Evolutionary conservation across 345 rosid genomes (phyloP), one percentile per base, ranked within the genome.

Genomic region (Kandelia obovata): DNA sequence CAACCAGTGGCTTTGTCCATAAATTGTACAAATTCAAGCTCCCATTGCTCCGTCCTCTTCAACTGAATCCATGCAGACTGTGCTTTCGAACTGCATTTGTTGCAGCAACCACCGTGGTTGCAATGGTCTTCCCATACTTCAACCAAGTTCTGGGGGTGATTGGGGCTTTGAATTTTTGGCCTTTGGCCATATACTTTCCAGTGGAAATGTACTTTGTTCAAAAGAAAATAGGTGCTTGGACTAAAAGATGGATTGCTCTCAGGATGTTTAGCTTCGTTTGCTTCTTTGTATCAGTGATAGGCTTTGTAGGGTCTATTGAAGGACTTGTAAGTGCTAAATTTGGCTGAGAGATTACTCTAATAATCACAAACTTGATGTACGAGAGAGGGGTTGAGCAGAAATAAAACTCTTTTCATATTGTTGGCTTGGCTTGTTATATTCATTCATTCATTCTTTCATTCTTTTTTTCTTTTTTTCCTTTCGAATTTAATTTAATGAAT

Each of bases 111-210:
- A 78, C 83, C 3, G 82, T 20, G 0, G 6, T 83, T 51, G 84
- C 90, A 8, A 70, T 83, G 64, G 15, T 72, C 58, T 88, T 88
- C 71, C 90, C 93, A 13, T 88, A 88, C 76, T 88, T 88, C 84
- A 88, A 88, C 79, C 77, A 83, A 19, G 75, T 88, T 3, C 26
- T 86, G 27, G 90, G 84, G 34, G 73, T 84, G 57, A 23, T 88
- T 7, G 93, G 93, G 39, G 88, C 90, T 10, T n/a, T 88, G 72
- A 83, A 83, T 71, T 88, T 88, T 57, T 88, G 93, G 93, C 93
- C 93, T 4, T 61, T 88, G 66, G 77, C 89, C 4, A 77, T 86
- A 49, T 78, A 86, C 68, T 88, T 88, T 47, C 93, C 93, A 0
- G 90, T 88, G 83, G 93, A 86, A 49, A 86, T 86, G 89, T 83